These are phyloP conservation scores for Aspergillus hiratsukae DNA, from an alignment of 2,329 filamentous ascomycete species.

Conservation along the genomic window DNA sequence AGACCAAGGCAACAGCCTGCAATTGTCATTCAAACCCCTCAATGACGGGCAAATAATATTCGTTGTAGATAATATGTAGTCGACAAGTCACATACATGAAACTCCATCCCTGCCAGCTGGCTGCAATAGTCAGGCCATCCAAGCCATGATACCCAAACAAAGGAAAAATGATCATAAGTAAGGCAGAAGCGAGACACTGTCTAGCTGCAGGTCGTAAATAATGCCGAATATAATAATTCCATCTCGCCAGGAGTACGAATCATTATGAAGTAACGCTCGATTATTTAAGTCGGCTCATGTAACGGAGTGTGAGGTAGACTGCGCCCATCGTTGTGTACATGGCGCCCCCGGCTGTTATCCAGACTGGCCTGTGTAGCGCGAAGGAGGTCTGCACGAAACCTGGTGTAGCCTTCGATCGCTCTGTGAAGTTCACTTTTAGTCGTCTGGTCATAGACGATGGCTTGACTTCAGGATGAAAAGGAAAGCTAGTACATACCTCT, in stretches of 20 bases:
- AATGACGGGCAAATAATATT: background rate
- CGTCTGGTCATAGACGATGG: background rate
- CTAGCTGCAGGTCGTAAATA: background rate
- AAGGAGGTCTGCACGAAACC: constrained; percentile 28
- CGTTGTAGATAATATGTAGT: background rate
- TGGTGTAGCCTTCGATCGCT: constrained; percentile 25
- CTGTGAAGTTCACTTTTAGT: constrained; percentile 1
- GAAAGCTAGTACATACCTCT: constrained; percentile 11
- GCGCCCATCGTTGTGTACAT: constrained; percentile 29
- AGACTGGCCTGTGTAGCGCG: constrained; percentile 29
- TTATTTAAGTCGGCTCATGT: constrained; percentile 22
- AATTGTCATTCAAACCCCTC: background rate
- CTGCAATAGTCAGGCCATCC: background rate
- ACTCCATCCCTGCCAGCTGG: background rate
- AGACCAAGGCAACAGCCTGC: background rate
- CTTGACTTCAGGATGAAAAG: background rate
- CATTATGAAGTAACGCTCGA: background rate
- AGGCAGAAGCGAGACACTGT: background rate
- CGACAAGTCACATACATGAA: background rate
- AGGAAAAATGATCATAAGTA: background rate
- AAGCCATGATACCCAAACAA: background rate
- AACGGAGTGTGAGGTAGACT: constrained; percentile 29
- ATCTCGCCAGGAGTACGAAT: background rate
- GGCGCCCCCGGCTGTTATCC: constrained; percentile 27
- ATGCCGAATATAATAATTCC: background rate